Conservation (phyloP, 352 stramenopile genomes). For the Phytophthora litchii region DNA sequence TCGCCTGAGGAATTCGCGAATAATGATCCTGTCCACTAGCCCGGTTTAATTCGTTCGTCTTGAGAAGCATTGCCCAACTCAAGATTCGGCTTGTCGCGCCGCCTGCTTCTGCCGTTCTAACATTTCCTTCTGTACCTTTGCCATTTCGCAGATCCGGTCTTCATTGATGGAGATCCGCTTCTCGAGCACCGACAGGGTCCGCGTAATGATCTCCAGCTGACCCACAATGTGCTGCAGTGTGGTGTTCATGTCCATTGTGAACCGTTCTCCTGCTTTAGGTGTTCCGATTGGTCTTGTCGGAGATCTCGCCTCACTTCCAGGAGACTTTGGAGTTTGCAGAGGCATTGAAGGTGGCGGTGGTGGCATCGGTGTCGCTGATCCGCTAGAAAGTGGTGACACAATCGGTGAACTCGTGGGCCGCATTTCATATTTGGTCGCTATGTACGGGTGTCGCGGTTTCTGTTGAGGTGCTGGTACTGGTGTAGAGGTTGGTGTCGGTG, state of each 20-base stretch:
- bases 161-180: constrained; percentile 87
- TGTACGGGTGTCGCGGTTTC: constrained; percentile 48
- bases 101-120: constrained; percentile 53
- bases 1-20: too few relatives aligned
- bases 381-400: constrained; percentile 6
- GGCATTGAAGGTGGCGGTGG: constrained; percentile 15
- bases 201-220: constrained; percentile 90
- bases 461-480: constrained; percentile 43
- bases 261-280: constrained; percentile 1
- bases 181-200: constrained; percentile 83
- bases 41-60: too few relatives aligned
- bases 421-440: constrained; percentile 43
- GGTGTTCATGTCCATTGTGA: constrained; percentile 34
- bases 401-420: constrained; percentile 21
- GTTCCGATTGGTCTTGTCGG: constrained; percentile 15
- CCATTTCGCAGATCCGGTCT: constrained; percentile 74
- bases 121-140: constrained; percentile 62
- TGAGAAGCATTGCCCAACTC: constrained; percentile 1
- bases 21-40: too few relatives aligned
- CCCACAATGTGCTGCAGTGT: constrained; percentile 91
- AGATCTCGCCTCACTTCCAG: constrained; percentile 19
- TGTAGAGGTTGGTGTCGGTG: constrained; percentile 38
- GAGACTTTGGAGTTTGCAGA: constrained; percentile 14
- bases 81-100: constrained; percentile 15
- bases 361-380: constrained; percentile 2